Conservation (phyloP, 2,329 filamentous ascomycete species). For the Penicillium expansum region DNA sequence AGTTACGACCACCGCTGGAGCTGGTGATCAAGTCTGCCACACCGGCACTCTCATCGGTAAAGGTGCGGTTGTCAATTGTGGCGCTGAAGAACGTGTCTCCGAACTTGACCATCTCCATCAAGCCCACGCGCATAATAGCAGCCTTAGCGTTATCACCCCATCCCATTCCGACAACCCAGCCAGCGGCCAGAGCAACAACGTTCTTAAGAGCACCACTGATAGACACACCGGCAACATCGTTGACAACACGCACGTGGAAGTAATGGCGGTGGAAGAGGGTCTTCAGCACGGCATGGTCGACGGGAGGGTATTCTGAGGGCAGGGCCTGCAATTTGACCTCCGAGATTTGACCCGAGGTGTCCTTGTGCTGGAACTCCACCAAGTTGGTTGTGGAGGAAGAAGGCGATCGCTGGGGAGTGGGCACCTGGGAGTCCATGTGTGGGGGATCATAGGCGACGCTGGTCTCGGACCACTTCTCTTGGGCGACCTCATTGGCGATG, state of each 20-base stretch:
- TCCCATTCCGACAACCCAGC: slow-evolving; percentile 90
- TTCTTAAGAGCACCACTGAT: slow-evolving; percentile 95
- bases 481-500: slow-evolving; percentile 90
- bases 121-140: slow-evolving; percentile 94
- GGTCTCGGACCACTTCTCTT: slow-evolving; percentile 95
- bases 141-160: slow-evolving; percentile 99
- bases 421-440: slow-evolving; percentile 75
- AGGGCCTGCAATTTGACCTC: slow-evolving; percentile 71
- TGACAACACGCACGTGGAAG: slow-evolving; percentile 93
- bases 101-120: slow-evolving; percentile 95
- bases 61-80: slow-evolving; percentile 76
- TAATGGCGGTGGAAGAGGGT: slow-evolving; percentile 92
- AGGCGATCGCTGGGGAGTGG: slow-evolving; percentile 58
- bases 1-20: slow-evolving; percentile 89
- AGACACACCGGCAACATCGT: slow-evolving; percentile 94
- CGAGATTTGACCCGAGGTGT: slow-evolving; percentile 64
- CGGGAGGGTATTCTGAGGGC: slow-evolving; percentile 76
- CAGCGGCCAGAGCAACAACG: slow-evolving; percentile 88
- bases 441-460: slow-evolving; percentile 96
- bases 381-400: slow-evolving; percentile 51
- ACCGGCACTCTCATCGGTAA: slow-evolving; percentile 94
- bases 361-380: slow-evolving; percentile 60
- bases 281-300: slow-evolving; percentile 80
- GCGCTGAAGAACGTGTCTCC: slow-evolving; percentile 89
- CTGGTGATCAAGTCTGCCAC: slow-evolving; percentile 95